phyloP scores from a whole-genome alignment of 495 filamentous ascomycete species.

The Immersiella caudata region DNA sequence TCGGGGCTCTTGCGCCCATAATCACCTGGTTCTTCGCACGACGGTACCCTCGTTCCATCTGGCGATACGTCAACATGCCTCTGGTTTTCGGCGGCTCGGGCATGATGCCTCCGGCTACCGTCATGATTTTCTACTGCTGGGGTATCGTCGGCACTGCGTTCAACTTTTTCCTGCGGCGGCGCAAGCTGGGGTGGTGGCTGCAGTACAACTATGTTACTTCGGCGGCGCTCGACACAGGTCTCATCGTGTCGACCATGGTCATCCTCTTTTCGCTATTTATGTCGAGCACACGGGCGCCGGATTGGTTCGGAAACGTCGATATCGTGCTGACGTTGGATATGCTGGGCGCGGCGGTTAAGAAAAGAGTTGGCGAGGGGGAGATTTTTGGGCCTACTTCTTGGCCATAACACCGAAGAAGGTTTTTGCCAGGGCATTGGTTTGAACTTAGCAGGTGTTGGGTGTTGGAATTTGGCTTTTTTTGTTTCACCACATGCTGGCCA shows the following conservation, averaged over 20 bases:
- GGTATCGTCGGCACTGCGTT: conserved; percentile 68
- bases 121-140: conserved; percentile 69
- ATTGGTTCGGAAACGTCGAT: conserved; percentile 69
- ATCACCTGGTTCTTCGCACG: conserved; percentile 64
- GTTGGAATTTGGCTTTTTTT: conserved; percentile 7
- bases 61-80: conserved; percentile 66
- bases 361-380: conserved; percentile 36
- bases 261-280: conserved; percentile 71
- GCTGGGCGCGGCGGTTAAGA: conserved; percentile 39
- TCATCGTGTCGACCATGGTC: conserved; percentile 66
- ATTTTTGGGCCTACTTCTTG: conserved; percentile 52
- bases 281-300: conserved; percentile 52
- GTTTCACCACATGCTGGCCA: background rate
- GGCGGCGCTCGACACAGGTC: conserved; percentile 69
- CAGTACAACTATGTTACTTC: conserved; percentile 79
- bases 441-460: conserved; percentile 16
- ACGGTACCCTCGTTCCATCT: conserved; percentile 56
- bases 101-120: conserved; percentile 65
- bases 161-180: conserved; percentile 65
- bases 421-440: background rate
- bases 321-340: conserved; percentile 46
- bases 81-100: conserved; percentile 67
- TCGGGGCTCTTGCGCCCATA: conserved; percentile 61
- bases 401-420: conserved; percentile 32
- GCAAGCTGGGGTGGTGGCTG: conserved; percentile 72